Evolutionary conservation across 78 protist genomes (phyloP).

Genomic region (Bodo saltans): DNA sequence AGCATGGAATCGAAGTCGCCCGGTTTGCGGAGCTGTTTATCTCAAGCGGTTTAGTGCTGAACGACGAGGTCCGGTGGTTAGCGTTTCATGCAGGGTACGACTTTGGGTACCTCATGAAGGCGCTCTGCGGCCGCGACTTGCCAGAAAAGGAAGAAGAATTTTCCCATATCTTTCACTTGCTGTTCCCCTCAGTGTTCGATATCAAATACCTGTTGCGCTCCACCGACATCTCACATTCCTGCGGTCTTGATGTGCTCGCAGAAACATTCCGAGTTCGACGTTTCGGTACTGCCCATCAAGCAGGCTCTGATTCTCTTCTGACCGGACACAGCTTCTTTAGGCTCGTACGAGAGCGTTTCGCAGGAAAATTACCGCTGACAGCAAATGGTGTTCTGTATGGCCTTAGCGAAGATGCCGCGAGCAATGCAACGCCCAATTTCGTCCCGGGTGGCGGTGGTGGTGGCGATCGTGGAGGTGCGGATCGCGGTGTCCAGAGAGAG

Average conservation of each 20-base stretch:
- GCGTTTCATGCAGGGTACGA: conserved; percentile 84
- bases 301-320: conserved; percentile 89
- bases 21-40: conserved; percentile 82
- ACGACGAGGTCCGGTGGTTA: conserved; percentile 69
- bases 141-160: conserved; percentile 85
- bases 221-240: conserved; percentile 67
- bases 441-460: too few species aligned
- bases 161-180: conserved; percentile 54
- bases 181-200: conserved; percentile 90
- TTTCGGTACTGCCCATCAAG: conserved; percentile 96
- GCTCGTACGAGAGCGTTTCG: conserved; percentile 75
- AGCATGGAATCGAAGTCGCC: conserved; percentile 71
- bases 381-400: conserved; percentile 5
- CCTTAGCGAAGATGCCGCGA: conserved; percentile 2
- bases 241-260: conserved; percentile 93
- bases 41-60: conserved; percentile 76
- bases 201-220: conserved; percentile 81
- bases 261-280: conserved; percentile 80
- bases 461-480: too few species aligned
- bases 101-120: conserved; percentile 71
- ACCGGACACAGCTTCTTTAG: conserved; percentile 88
- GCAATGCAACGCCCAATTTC: neutral
- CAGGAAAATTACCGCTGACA: conserved; percentile 29
- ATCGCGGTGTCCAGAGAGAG: neutral
- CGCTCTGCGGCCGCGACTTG: conserved; percentile 75